Conservation (phyloP, 2,329 filamentous ascomycete species). For the Xylariales sp. region DNA sequence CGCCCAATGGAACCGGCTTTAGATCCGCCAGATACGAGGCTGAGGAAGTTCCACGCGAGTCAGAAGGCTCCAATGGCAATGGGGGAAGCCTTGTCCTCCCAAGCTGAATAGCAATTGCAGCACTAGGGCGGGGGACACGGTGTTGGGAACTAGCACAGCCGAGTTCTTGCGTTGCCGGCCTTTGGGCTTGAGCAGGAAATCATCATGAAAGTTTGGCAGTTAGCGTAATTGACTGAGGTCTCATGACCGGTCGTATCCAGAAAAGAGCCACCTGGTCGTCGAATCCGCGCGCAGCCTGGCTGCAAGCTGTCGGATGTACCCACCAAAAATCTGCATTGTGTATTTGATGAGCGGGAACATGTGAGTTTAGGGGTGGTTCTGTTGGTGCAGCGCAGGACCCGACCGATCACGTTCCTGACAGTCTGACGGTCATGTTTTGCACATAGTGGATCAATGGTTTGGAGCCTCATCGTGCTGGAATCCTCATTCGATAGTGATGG, state of each 20-base stretch:
- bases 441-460: constrained; percentile 4
- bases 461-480: constrained; percentile 5
- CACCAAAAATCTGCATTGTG: constrained; percentile 5
- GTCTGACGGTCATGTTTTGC: background rate
- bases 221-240: constrained; percentile 8
- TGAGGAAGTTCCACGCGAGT: too few species aligned
- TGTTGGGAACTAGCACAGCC: too few species aligned
- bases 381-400: background rate
- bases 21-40: too few species aligned
- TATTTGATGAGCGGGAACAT: constrained; percentile 1
- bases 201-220: constrained; percentile 1
- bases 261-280: constrained; percentile 9
- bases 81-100: too few species aligned
- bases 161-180: too few species aligned
- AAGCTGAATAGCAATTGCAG: too few species aligned
- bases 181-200: too few species aligned
- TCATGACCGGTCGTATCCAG: constrained; percentile 9
- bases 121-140: too few species aligned
- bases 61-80: too few species aligned
- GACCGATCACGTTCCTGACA: constrained; percentile 9
- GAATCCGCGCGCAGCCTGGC: constrained; percentile 5
- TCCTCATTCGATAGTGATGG: background rate
- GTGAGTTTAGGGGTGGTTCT: background rate
- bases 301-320: constrained; percentile 7
- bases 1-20: too few species aligned